Percentiles rank a stretch among this genome's conserved stretches.
These are phyloP conservation scores for Boletus bicolor DNA, from an alignment of 768 basidiomycete species.

Conservation along the genomic window DNA sequence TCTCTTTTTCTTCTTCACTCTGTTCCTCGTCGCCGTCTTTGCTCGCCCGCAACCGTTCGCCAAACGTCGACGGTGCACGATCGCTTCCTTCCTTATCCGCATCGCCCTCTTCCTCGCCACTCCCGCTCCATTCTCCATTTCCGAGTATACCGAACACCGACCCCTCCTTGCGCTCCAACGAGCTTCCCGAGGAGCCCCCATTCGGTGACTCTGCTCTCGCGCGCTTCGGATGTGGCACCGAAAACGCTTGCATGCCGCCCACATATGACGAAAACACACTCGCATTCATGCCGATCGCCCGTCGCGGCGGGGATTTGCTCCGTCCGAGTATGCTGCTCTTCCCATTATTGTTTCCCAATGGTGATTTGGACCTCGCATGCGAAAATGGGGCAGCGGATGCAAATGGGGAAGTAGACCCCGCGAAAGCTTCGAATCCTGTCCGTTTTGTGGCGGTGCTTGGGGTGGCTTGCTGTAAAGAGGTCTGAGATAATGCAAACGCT, in stretches of 20 bases:
- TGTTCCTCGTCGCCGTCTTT: conserved; percentile 57
- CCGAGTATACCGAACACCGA: conserved; percentile 30
- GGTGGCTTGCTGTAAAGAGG: conserved; percentile 16
- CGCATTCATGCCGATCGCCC: conserved; percentile 37
- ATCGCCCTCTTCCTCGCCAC: conserved; percentile 45
- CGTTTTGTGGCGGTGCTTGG: conserved; percentile 45
- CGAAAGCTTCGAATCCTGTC: conserved; percentile 57
- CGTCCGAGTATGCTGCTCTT: conserved; percentile 29
- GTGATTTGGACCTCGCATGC: conserved; percentile 49
- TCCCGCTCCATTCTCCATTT: conserved; percentile 36
- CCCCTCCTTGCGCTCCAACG: conserved; percentile 39
- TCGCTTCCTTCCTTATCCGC: conserved; percentile 30
- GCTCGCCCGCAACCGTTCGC: conserved; percentile 62
- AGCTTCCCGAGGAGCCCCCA: conserved; percentile 41
- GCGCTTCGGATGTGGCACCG: conserved; percentile 48
- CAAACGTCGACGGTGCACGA: conserved; percentile 45
- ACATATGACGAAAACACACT: conserved; percentile 65
- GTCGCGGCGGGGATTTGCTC: conserved; percentile 57
- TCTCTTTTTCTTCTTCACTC: conserved; percentile 39
- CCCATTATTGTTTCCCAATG: conserved; percentile 31
- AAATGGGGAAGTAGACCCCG: conserved; percentile 51
- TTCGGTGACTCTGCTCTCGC: conserved; percentile 50
- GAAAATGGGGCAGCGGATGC: conserved; percentile 34
- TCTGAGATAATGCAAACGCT: conserved; percentile 16
- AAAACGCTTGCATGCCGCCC: conserved; percentile 42